Base-by-base conservation (phyloP, 2,329 filamentous ascomycete genomes). In the Ceratocystis lukuohia region DNA sequence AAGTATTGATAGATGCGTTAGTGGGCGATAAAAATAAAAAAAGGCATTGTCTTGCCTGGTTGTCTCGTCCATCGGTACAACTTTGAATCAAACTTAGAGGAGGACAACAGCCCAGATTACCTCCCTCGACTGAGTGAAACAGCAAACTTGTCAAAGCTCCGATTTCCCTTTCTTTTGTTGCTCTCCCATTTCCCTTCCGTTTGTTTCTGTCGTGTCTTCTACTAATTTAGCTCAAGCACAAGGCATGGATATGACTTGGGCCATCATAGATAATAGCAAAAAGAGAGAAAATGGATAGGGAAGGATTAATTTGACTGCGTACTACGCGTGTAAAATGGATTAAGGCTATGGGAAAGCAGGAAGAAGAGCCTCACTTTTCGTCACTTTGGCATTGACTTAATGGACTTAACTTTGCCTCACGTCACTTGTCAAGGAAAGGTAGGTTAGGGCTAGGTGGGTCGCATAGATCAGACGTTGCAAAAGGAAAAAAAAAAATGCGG, bases 351-450 rank as follows among this genome's bases (percentile, higher is more conserved):
- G 28, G 25, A 30, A 57, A 28, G 12, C 15, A 10, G 53, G 53
- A 59, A 59, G 53, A 59, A 59, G 53, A 59, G 53, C 53, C 53
- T 59, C 53, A 59, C 53, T 59, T 59, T 33, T 37, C 4, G 53
- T 30, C 25, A 17, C 28, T 22, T 6, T 57, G 53, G 28, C 53
- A 30, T 57, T 33, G 25, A 59, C 12, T 33, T 59, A 5, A 59
- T 59, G 15, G 53, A 59, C 53, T 8, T 10, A 20, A 33, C 25
- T 59, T 59, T 37, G 53, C 53, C 28, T 59, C 53, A 59, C 28
- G 53, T 59, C 53, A 59, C 53, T 33, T 59, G 53, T 59, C 53
- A 59, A 37, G 53, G 15, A n/a, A 59, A 59, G 53, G 17, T 30
- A 28, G 25, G 22, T 56, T 57, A 33, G 33, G 33, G 53, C 53